Conservation (phyloP, 2,329 filamentous ascomycete genomes). For the Colletotrichum horii region DNA sequence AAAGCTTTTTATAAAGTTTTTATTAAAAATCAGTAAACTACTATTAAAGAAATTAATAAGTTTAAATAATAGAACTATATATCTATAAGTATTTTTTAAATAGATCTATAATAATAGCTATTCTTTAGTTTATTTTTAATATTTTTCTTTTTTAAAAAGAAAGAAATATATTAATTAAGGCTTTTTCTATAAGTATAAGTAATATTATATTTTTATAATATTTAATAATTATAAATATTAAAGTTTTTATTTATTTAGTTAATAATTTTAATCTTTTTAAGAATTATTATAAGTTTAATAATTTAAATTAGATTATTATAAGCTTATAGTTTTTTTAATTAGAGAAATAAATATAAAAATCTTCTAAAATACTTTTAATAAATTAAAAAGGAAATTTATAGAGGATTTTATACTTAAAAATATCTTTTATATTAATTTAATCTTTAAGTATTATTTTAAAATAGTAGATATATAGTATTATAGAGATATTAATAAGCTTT, state of each 20-base stretch:
- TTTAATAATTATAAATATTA: neutral
- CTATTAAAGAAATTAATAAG: no score
- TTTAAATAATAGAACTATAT: no score
- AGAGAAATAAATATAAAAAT: fast-evolving
- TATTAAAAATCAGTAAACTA: neutral
- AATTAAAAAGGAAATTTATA: fast-evolving
- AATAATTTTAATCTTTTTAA: neutral
- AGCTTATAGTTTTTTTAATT: neutral
- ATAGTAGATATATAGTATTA: no score
- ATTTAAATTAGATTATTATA: neutral
- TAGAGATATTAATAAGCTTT: no score
- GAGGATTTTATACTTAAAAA: fast-evolving
- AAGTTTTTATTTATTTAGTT: neutral
- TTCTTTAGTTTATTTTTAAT: neutral
- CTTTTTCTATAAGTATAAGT: neutral
- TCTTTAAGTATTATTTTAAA: no score
- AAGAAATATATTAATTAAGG: neutral
- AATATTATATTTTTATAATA: neutral
- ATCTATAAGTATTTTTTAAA: no score
- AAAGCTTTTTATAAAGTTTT: neutral
- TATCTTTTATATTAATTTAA: no score
- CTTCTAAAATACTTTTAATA: neutral
- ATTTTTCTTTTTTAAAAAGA: neutral
- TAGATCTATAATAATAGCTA: no score
- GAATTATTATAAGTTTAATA: neutral